A percentile compares a stretch with the other conserved stretches of the same genome.
Evolutionary conservation across 2,329 filamentous ascomycete genomes (phyloP).

Genomic region (Ramularia collo-cygni): DNA sequence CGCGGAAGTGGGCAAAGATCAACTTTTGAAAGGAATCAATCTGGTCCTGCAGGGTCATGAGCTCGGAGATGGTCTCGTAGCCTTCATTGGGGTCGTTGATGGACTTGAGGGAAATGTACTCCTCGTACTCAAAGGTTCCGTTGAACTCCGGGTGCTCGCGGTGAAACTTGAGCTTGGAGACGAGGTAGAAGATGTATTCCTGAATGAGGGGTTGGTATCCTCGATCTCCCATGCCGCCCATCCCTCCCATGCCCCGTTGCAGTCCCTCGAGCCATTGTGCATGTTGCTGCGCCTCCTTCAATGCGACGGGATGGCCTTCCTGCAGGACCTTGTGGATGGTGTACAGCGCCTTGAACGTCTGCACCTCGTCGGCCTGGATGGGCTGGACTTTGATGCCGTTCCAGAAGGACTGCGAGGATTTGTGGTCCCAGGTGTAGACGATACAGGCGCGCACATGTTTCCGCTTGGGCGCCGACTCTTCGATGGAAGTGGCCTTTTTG

Average conservation of each 20-base stretch:
- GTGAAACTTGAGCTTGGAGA: conserved; percentile 94
- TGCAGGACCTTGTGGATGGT: conserved; percentile 96
- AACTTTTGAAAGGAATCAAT: conserved; percentile 98
- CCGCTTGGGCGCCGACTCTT: conserved; percentile 63
- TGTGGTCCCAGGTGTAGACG: conserved; percentile 99
- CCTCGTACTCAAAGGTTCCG: conserved; percentile 97
- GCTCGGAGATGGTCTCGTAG: conserved; percentile 89
- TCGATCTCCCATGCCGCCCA: conserved; percentile 61
- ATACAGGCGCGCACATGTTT: conserved; percentile 98
- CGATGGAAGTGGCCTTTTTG: conserved; percentile 53
- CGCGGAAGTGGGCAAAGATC: conserved; percentile 93
- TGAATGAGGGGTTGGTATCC: conserved; percentile 85
- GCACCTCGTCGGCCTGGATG: conserved; percentile 95
- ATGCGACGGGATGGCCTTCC: conserved; percentile 81
- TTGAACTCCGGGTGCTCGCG: conserved; percentile 97
- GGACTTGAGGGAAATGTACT: conserved; percentile 95
- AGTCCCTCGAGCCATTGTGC: conserved; percentile 88
- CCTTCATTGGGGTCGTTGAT: conserved; percentile 99
- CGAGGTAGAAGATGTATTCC: conserved; percentile 93
- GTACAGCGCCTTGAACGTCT: conserved; percentile 97
- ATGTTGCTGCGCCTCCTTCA: conserved; percentile 85
- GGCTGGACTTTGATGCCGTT: conserved; percentile 99
- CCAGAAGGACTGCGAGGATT: conserved; percentile 93
- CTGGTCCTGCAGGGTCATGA: conserved; percentile 95
- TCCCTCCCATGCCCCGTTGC: conserved; percentile 70